These are phyloP conservation scores for Dactylellina leptospora DNA, from an alignment of 2,329 filamentous ascomycete genomes.

Conservation along the genomic window DNA sequence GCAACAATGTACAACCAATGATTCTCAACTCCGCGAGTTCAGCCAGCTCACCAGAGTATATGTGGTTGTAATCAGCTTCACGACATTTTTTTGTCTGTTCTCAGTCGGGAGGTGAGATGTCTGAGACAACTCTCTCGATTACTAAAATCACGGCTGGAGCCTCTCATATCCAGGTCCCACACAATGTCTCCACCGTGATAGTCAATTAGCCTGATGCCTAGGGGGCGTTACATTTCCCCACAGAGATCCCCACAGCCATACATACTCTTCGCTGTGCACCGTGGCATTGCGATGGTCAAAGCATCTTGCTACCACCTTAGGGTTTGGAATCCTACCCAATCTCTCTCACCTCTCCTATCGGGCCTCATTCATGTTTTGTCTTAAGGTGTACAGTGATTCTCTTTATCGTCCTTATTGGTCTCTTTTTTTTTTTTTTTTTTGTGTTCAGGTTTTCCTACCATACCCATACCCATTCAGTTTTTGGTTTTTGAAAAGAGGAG, in stretches of 20 bases:
- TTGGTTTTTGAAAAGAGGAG: conserved; percentile 9
- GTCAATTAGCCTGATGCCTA: conserved; percentile 47
- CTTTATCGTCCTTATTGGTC: conserved; percentile 13
- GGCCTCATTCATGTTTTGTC: neutral
- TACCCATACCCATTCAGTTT: conserved; percentile 19
- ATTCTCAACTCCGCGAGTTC: conserved; percentile 42
- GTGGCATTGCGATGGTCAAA: conserved; percentile 22
- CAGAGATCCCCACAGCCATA: conserved; percentile 13
- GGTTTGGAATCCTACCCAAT: conserved; percentile 7
- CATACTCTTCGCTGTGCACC: too few relatives aligned
- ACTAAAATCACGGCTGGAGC: conserved; percentile 40
- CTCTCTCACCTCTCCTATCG: neutral
- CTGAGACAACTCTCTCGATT: conserved; percentile 52
- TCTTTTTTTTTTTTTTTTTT: conserved; percentile 28
- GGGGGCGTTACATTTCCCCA: conserved; percentile 46
- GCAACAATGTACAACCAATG: conserved; percentile 51
- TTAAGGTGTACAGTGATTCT: conserved; percentile 39
- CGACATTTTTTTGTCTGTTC: neutral
- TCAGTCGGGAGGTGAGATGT: conserved; percentile 46
- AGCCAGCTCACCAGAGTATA: conserved; percentile 48
- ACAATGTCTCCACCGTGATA: conserved; percentile 29
- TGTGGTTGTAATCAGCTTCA: conserved; percentile 42
- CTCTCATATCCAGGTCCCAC: conserved; percentile 40
- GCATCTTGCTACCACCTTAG: conserved; percentile 10
- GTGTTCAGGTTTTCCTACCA: neutral